phyloP scores from a whole-genome alignment of 2,329 filamentous ascomycete species.

The Hirsutella minnesotensis region DNA sequence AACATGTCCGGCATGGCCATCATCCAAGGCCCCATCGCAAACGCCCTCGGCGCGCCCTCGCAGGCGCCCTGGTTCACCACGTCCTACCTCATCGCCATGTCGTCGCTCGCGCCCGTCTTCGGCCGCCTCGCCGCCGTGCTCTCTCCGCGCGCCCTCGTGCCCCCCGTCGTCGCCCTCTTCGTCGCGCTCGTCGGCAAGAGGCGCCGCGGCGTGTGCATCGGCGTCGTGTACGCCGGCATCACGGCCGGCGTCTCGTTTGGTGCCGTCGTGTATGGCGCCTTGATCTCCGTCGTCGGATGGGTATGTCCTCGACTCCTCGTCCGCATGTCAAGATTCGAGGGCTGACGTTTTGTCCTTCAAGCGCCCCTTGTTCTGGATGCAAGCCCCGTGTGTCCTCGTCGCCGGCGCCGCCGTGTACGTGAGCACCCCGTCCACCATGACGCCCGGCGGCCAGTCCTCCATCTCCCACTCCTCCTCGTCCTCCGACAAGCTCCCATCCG shows the following conservation, averaged over 20 bases:
- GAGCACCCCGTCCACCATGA: conserved; percentile 41
- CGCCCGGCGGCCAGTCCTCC: not conserved
- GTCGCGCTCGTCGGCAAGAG: conserved; percentile 54
- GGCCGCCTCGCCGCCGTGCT: conserved; percentile 62
- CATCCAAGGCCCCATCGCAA: conserved; percentile 65
- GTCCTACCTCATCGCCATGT: conserved; percentile 55
- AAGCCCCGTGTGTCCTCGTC: conserved; percentile 51
- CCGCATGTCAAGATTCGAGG: not conserved
- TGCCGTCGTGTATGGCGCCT: conserved; percentile 55
- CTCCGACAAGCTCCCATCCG: conserved; percentile 13
- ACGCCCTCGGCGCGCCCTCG: conserved; percentile 62
- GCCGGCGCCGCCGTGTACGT: conserved; percentile 52
- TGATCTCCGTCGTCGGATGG: conserved; percentile 58
- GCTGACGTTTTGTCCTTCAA: conserved; percentile 16
- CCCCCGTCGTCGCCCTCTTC: conserved; percentile 52
- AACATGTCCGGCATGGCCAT: conserved; percentile 78
- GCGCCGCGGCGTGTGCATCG: conserved; percentile 60
- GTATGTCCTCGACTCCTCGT: conserved; percentile 27
- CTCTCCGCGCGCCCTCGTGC: conserved; percentile 30
- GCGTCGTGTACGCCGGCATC: conserved; percentile 60
- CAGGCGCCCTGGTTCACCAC: conserved; percentile 72
- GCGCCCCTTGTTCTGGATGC: conserved; percentile 62
- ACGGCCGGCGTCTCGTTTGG: conserved; percentile 61
- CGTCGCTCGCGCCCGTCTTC: conserved; percentile 48
- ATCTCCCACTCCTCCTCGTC: not conserved